phyloP scores from a whole-genome alignment of 108 stramenopile species.

The Asterionellopsis glacialis region DNA sequence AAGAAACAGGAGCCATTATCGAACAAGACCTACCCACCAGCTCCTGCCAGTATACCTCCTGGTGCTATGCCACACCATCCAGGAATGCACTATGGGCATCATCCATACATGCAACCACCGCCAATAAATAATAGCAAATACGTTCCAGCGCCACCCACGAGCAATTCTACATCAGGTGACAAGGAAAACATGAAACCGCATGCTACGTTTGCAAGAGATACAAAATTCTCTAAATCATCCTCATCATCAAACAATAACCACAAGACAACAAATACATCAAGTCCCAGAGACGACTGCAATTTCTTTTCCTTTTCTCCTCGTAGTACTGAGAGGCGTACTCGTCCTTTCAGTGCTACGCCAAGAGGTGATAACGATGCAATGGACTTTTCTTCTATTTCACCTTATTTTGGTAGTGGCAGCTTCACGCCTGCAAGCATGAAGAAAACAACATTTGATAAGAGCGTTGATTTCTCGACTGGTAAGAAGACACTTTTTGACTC shows the following conservation, averaged over 20 bases:
- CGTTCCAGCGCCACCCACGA: neutral
- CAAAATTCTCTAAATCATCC: neutral
- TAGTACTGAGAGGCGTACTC: neutral
- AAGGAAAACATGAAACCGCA: slow-evolving; percentile 1
- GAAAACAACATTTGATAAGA: slow-evolving; percentile 5
- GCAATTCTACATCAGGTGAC: neutral
- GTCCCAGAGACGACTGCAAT: neutral
- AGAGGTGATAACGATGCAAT: neutral
- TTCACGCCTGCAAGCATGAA: slow-evolving; percentile 1
- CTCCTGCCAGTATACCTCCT: neutral
- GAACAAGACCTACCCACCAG: neutral
- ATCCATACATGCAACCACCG: slow-evolving; percentile 7
- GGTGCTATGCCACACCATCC: slow-evolving; percentile 4
- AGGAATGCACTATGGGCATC: neutral
- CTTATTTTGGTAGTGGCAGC: neutral
- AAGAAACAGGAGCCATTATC: slow-evolving; percentile 10
- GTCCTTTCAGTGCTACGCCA: neutral
- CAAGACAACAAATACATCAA: neutral
- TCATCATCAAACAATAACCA: neutral
- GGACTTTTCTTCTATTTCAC: neutral
- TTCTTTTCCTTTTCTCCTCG: neutral
- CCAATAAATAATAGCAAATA: neutral
- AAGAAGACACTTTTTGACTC: neutral
- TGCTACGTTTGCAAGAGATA: neutral
- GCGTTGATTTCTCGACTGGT: slow-evolving; percentile 3